These are phyloP conservation scores for Collybia nuda DNA, from an alignment of 768 basidiomycete species.

Conservation along the genomic window DNA sequence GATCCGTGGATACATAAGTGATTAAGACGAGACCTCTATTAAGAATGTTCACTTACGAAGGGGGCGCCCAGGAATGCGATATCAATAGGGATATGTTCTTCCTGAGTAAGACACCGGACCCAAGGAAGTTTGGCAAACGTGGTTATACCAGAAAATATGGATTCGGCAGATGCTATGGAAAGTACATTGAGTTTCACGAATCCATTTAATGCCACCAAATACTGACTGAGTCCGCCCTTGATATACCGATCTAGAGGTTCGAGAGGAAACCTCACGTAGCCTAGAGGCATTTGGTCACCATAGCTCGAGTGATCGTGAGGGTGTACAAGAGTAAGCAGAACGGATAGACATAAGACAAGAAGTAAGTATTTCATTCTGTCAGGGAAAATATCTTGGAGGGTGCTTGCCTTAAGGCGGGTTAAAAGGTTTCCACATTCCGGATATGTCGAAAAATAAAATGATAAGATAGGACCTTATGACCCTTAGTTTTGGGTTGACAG, in stretches of 20 bases:
- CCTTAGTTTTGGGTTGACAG: conserved; percentile 9
- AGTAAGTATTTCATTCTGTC: conserved; percentile 10
- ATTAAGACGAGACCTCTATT: too few species aligned
- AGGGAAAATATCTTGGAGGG: not conserved
- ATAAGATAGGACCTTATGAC: conserved; percentile 15
- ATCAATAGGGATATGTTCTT: conserved; percentile 61
- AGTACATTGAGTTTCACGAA: too few species aligned
- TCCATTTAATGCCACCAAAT: too few species aligned
- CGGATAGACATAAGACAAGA: conserved; percentile 16
- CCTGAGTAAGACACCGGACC: conserved; percentile 72
- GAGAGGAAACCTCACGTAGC: conserved; percentile 66
- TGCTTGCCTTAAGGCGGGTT: not conserved
- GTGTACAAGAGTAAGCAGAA: conserved; percentile 21
- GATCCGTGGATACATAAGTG: not conserved
- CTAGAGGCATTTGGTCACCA: conserved; percentile 59
- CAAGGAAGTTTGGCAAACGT: conserved; percentile 90
- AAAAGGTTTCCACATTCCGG: too few species aligned
- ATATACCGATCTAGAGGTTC: conserved; percentile 54
- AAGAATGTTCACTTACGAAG: conserved; percentile 50
- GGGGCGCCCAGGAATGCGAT: conserved; percentile 83
- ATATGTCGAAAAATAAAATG: conserved; percentile 14
- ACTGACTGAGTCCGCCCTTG: conserved; percentile 59
- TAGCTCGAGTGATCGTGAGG: conserved; percentile 39
- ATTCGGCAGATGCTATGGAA: conserved; percentile 65
- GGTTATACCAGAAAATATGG: conserved; percentile 78